These are phyloP conservation scores for Plectosphaerella sp. DNA, from an alignment of 2,329 filamentous ascomycete genomes.

Conservation along the genomic window DNA sequence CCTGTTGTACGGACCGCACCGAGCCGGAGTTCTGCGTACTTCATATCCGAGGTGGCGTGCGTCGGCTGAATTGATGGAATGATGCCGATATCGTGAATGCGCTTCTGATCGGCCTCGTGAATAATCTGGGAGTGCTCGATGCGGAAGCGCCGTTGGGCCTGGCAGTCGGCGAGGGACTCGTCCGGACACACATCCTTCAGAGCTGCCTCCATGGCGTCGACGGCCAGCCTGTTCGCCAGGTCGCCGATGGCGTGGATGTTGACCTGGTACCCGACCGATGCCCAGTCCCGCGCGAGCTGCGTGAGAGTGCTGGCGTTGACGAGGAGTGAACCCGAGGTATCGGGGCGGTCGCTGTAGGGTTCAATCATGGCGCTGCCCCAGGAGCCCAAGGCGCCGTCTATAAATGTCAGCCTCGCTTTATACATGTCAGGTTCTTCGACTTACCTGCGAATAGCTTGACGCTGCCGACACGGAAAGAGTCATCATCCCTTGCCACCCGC, in stretches of 20 bases:
- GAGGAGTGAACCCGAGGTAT: constrained; percentile 59
- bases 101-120: constrained; percentile 57
- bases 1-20: constrained; percentile 46
- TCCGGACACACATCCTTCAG: constrained; percentile 48
- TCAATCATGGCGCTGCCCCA: constrained; percentile 71
- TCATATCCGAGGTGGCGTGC: constrained; percentile 68
- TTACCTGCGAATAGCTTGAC: constrained; percentile 67
- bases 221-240: constrained; percentile 58
- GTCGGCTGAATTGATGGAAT: constrained; percentile 68
- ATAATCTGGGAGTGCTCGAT: constrained; percentile 71
- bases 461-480: constrained; percentile 54
- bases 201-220: constrained; percentile 58
- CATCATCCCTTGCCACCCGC: constrained; percentile 37
- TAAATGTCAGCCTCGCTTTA: constrained; percentile 6
- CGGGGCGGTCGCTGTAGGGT: constrained; percentile 61
- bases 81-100: constrained; percentile 55
- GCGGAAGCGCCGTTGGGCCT: constrained; percentile 54
- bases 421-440: constrained; percentile 10
- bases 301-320: constrained; percentile 58
- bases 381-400: constrained; percentile 65
- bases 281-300: constrained; percentile 52
- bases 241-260: constrained; percentile 73
- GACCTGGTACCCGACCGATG: constrained; percentile 58
- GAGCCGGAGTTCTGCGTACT: constrained; percentile 58
- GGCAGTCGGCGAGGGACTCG: constrained; percentile 40